A percentile compares a stretch with the other conserved stretches of the same genome.
phyloP scores from a whole-genome alignment of 1,284 basidiomycete genomes.

The Takashimella koratensis region DNA sequence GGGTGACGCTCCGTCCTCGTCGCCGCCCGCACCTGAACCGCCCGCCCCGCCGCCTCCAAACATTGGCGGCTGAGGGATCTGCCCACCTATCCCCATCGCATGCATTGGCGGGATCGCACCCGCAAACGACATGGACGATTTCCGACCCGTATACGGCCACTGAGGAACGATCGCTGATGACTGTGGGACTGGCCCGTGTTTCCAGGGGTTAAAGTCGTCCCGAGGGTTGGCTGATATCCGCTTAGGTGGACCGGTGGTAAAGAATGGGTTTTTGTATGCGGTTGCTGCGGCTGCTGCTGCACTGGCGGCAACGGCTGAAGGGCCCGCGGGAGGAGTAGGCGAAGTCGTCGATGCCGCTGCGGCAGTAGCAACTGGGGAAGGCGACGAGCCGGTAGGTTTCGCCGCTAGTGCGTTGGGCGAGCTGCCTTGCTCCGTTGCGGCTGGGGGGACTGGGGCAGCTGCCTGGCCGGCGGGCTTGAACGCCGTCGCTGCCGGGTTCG shows the following conservation, averaged over 20 bases:
- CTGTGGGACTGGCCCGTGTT: slow-evolving; percentile 73
- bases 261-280: slow-evolving; percentile 68
- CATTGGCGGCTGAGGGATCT: background rate
- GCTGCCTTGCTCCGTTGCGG: background rate
- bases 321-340: slow-evolving; percentile 53
- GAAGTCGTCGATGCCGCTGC: slow-evolving; percentile 26
- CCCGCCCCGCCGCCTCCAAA: background rate
- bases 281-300: slow-evolving; percentile 29
- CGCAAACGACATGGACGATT: slow-evolving; percentile 61
- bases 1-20: slow-evolving; percentile 15
- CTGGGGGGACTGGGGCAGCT: background rate
- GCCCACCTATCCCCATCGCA: slow-evolving; percentile 8
- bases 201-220: slow-evolving; percentile 90
- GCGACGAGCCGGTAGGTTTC: background rate
- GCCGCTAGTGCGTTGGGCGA: background rate
- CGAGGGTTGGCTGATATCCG: slow-evolving; percentile 80
- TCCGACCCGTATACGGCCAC: slow-evolving; percentile 87
- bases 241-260: slow-evolving; percentile 64
- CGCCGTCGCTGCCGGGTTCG: slow-evolving; percentile 51
- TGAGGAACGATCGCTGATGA: slow-evolving; percentile 65
- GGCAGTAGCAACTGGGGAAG: slow-evolving; percentile 7
- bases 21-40: slow-evolving; percentile 2
- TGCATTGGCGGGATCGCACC: slow-evolving; percentile 38
- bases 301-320: slow-evolving; percentile 12
- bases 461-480: slow-evolving; percentile 48